Evolutionary conservation across 768 basidiomycete species (phyloP).

Genomic region (Hydnomerulius pinastri): DNA sequence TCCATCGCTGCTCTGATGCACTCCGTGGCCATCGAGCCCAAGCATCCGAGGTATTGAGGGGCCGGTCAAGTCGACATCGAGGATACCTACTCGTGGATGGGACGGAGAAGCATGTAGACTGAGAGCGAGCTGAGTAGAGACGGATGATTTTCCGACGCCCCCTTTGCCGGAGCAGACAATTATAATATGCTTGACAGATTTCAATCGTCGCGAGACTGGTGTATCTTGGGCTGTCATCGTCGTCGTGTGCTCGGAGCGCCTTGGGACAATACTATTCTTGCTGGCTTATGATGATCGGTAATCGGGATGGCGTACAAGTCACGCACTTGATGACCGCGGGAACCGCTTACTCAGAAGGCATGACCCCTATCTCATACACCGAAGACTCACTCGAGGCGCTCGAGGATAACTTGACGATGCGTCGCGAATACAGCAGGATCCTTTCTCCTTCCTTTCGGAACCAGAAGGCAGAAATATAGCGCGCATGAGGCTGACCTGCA

Average conservation of each 20-base stretch:
- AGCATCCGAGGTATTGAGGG: constrained; percentile 96
- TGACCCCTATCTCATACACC: too few relatives aligned
- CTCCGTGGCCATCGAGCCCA: constrained; percentile 81
- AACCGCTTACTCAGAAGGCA: neutral
- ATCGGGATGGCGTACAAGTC: neutral
- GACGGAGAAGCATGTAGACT: constrained; percentile 75
- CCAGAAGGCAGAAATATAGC: too few relatives aligned
- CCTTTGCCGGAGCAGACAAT: constrained; percentile 97
- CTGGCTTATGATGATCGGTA: neutral
- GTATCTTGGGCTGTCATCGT: constrained; percentile 42
- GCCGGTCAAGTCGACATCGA: constrained; percentile 93
- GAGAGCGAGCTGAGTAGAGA: constrained; percentile 88
- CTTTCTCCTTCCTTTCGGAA: too few relatives aligned
- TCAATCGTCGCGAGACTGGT: constrained; percentile 71
- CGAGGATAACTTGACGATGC: too few relatives aligned
- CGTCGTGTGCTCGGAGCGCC: neutral
- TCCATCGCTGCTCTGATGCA: constrained; percentile 92
- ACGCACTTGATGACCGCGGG: neutral
- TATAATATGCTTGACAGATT: constrained; percentile 79
- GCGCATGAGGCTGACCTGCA: too few relatives aligned
- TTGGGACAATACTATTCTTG: neutral
- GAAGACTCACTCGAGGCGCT: too few relatives aligned
- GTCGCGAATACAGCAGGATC: too few relatives aligned
- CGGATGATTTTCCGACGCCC: constrained; percentile 98
- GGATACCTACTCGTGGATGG: constrained; percentile 75